Evolutionary conservation across 768 basidiomycete species (phyloP), one percentile per base, ranked within the genome.

Genomic region (Obba rivulosa): DNA sequence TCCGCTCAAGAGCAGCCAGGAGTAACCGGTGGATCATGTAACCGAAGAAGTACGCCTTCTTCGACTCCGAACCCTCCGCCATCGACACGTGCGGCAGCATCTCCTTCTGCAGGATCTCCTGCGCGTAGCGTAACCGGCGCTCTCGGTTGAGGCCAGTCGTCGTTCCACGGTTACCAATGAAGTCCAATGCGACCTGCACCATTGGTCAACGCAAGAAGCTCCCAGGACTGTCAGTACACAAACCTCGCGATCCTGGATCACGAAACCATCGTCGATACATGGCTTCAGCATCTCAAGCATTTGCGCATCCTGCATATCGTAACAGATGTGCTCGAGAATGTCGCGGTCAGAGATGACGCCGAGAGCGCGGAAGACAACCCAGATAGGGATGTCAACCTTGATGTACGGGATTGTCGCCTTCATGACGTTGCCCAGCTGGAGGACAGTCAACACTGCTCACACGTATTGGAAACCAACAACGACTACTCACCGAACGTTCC

Each of bases 41-140:
- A 9, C 96, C 96, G 54, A 98, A 92, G 78, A 98, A 99, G 69
- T 93, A 98, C 1, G 96, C 96, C 67, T 99, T 99, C 74, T 96
- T 96, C 21, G 90, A 92, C 68, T 95, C 92, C 5, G 92, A 92
- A 4, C 93, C 93, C 65, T 95, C 92, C 1, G 84, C 80, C 84
- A 93, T 94, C 2, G 94, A 93, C 20, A 99, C 86, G 60, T 98
- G 96, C 0, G 96, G 96, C 39, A 99, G 65, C 87, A 98, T 94
- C 70, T 98, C 95, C 69, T 97, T 98, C 69, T 98, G 94, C 49
- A 99, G 62, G 59, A 99, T 97, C 66, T 98, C 96, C 63, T 94
- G 91, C 0, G 96, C 96, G 59, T 96, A 96, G 43, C 93, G 85
- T 47, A 97, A 85, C 67, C 93, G 92, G 48, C 89, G 84, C 60